Evolutionary conservation across 2,329 filamentous ascomycete species (phyloP), one percentile per base, ranked within the genome.

Genomic region (Alternaria gansuensis): DNA sequence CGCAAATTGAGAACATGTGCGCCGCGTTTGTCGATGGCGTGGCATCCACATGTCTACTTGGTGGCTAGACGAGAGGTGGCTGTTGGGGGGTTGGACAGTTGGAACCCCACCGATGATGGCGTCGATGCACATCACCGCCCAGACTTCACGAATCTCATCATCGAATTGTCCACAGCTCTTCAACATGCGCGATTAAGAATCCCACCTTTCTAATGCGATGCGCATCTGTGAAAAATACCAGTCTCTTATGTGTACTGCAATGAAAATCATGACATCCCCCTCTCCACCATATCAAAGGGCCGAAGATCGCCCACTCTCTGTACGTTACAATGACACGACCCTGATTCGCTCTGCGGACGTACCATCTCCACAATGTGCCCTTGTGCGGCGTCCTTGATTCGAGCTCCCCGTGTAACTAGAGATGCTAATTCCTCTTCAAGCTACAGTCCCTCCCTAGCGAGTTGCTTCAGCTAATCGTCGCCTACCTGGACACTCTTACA

Each of bases 371-470:
- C 51, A 48, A 17, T 11, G 14, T 44, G 29, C 33, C 28, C 46
- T 9, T 50, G 34, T 21, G 14, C 33, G n/a, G 23, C 46, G 44
- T 37, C 13, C 21, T 17, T 31, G 23, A 21, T 39, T 26, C 26
- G 26, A 49, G 17, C 13, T 24, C 34, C 13, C 41, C 10, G 29
- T 37, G 13, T 21, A 14, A 1, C 9, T 21, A 49, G 28, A 29
- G 23, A 13, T 55, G 57, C 60, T 63, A 23, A 63, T 23, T 14
- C n/a, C 13, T 31, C 11, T 14, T 13, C 7, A 44, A 73, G 71
- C 65, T 75, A 34, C 67, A 71, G 56, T 62, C 58, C 17, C 76
- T 82, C 2, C 80, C 81, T 2, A 73, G 76, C 34, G 80, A 82
- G 62, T 72, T 82, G 1, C 62, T 81, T 9, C 73, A 78, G 53